Evolutionary conservation across 768 basidiomycete genomes (phyloP), one percentile per base, ranked within the genome.

Genomic region (Psilocybe cubensis): DNA sequence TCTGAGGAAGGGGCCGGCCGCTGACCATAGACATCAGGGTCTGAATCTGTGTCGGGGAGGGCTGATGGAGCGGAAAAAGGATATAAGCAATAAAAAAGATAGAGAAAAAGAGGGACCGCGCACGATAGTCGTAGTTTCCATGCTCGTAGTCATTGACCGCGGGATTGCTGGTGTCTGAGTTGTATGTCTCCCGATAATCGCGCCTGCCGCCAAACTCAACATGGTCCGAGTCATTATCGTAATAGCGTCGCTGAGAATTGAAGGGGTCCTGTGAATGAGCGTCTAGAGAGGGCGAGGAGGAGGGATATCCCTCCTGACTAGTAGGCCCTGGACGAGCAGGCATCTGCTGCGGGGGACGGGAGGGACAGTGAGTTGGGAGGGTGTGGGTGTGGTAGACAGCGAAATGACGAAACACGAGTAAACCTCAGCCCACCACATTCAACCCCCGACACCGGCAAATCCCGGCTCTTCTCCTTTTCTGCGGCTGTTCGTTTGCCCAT

Each of bases 41-140:
- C 92, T 17, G 91, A 93, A 72, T 94, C 92, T 28, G 89, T 92
- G 73, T 94, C 92, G 71, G 83, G 88, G 59, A 85, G 84, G 47
- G 86, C 91, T 92, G 66, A 31, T 43, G 47, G 45, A 33, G 45
- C 29, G 48, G 52, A 65, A 58, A 49, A 59, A 63, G 65, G 56
- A 57, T 45, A 68, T 64, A 60, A 33, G 49, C 52, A 62, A 65
- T 56, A 54, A 44, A 59, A 45, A 48, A 64, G 45, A n/a, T n/a
- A 57, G 46, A 53, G 14, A 45, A 42, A 28, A 24, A 49, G 9
- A 38, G 35, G 47, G 62, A 59, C 42, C 27, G 45, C 35, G 25
- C 25, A 85, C 88, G 81, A 72, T 89, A 90, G 59, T 88, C 87
- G 61, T 89, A 91, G 53, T 76, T 76, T 49, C 82, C 83, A 56